These are phyloP conservation scores for Hemileia vastatrix DNA, from an alignment of 1,284 basidiomycete genomes.

Conservation along the genomic window DNA sequence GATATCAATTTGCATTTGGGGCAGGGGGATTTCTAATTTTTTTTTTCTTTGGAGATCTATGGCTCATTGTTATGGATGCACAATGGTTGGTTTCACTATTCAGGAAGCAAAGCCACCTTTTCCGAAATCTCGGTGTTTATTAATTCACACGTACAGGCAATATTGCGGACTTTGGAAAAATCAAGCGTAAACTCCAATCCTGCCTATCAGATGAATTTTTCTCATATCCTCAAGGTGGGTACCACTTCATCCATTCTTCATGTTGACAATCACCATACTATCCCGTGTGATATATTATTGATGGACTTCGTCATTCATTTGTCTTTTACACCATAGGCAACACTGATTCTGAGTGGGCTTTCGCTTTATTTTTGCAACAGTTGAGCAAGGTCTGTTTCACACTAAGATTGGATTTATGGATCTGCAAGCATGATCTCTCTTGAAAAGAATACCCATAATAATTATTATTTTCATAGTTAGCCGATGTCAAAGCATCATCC, in stretches of 20 bases:
- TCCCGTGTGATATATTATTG: constrained; percentile 6
- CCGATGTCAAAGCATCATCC: constrained; percentile 61
- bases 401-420: background rate
- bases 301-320: constrained; percentile 14
- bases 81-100: constrained; percentile 55
- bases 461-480: constrained; percentile 52
- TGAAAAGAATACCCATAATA: background rate
- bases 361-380: constrained; percentile 63
- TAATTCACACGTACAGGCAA: constrained; percentile 36
- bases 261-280: background rate
- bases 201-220: constrained; percentile 70
- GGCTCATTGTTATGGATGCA: constrained; percentile 70
- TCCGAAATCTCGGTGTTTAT: background rate
- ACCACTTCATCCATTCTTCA: constrained; percentile 62
- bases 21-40: background rate
- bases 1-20: background rate
- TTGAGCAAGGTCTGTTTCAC: constrained; percentile 56
- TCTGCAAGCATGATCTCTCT: background rate
- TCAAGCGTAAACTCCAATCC: constrained; percentile 70
- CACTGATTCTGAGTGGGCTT: constrained; percentile 87
- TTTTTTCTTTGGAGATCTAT: constrained; percentile 25
- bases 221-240: constrained; percentile 63
- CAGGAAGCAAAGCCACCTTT: no score
- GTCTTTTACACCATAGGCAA: background rate
- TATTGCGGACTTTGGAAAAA: constrained; percentile 65